Percentiles rank a stretch among this genome's conserved stretches.
Evolutionary conservation across 768 basidiomycete species (phyloP).

Genomic region (Amanita jacksonii): DNA sequence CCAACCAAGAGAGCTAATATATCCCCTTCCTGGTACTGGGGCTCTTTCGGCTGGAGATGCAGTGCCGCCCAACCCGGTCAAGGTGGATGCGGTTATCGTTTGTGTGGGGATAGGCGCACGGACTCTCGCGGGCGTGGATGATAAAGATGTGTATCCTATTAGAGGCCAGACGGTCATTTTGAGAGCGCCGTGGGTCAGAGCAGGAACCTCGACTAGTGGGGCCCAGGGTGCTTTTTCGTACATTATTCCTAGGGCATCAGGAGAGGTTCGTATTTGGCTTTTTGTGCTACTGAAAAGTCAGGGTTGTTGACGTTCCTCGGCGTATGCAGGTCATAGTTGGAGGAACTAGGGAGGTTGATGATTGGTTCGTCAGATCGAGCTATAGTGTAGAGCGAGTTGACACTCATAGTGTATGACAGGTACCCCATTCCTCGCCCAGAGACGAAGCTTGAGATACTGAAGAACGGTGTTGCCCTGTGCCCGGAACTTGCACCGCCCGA

Average conservation of each 20-base stretch:
- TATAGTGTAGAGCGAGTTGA: not conserved
- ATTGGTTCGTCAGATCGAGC: constrained; percentile 33
- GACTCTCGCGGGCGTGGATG: constrained; percentile 74
- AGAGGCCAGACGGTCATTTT: constrained; percentile 81
- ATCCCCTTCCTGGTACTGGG: constrained; percentile 14
- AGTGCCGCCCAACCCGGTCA: not conserved
- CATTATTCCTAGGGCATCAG: constrained; percentile 38
- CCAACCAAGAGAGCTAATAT: constrained; percentile 34
- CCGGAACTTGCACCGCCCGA: constrained; percentile 52
- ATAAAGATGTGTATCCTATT: constrained; percentile 62
- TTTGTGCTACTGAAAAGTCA: too few species aligned
- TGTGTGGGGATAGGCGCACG: constrained; percentile 70
- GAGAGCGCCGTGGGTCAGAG: constrained; percentile 56
- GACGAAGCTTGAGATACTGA: constrained; percentile 50
- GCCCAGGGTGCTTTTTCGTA: constrained; percentile 42
- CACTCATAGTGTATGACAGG: constrained; percentile 24
- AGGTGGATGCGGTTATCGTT: constrained; percentile 46
- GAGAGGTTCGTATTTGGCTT: constrained; percentile 8
- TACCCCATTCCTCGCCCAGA: constrained; percentile 56
- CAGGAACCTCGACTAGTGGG: constrained; percentile 38
- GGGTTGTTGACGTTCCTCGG: too few species aligned
- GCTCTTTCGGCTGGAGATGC: not conserved
- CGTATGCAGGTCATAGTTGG: constrained; percentile 46
- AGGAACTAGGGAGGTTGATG: constrained; percentile 42
- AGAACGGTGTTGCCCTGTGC: constrained; percentile 38